Evolutionary conservation across 345 rosid genomes (phyloP).

Genomic region (Citrus australasica): DNA sequence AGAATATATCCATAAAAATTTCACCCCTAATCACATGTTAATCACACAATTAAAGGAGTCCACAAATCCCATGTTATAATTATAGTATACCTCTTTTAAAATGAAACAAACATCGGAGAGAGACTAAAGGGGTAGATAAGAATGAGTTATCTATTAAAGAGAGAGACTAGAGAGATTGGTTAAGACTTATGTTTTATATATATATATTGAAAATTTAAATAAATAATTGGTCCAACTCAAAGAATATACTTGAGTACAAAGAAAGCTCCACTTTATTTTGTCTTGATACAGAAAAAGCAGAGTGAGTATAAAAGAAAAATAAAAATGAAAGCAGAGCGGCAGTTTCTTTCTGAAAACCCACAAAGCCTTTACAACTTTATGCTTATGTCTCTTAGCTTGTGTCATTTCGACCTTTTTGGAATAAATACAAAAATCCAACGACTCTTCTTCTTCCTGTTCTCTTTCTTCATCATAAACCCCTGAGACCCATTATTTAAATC

Average conservation of each 20-base stretch:
- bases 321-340: slow-evolving; percentile 4
- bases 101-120: too few relatives aligned
- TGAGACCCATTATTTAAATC: slow-evolving; percentile 1
- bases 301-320: not conserved
- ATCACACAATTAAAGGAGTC: not conserved
- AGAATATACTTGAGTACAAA: slow-evolving; percentile 14
- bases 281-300: slow-evolving; percentile 8
- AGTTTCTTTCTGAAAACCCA: slow-evolving; percentile 17
- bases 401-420: slow-evolving; percentile 33
- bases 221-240: slow-evolving; percentile 2
- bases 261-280: slow-evolving; percentile 23
- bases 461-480: not conserved
- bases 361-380: slow-evolving; percentile 20
- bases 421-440: slow-evolving; percentile 38
- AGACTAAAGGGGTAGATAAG: too few relatives aligned
- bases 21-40: not conserved
- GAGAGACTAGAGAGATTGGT: too few relatives aligned
- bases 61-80: not conserved
- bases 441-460: slow-evolving; percentile 7
- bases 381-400: slow-evolving; percentile 16
- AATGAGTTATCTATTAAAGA: too few relatives aligned
- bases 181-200: too few relatives aligned
- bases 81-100: not conserved
- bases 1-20: not conserved
- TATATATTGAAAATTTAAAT: not conserved